A percentile compares a stretch with the other conserved stretches of the same genome.
These are phyloP conservation scores for Ogataea degrootiae DNA, from an alignment of 805 yeast species.

Conservation along the genomic window DNA sequence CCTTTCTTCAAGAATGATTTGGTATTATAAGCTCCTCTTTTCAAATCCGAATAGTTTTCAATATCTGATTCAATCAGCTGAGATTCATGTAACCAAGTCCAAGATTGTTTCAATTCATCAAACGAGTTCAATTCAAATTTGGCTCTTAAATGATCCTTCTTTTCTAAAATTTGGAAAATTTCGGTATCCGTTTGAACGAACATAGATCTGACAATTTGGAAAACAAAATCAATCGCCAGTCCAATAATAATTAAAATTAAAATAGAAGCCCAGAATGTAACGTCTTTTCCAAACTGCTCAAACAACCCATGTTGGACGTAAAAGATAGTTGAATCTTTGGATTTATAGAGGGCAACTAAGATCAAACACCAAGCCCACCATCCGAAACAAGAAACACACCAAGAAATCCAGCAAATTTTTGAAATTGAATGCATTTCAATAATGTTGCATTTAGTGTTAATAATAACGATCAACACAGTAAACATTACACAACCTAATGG, in stretches of 20 bases:
- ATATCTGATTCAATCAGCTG: slow-evolving; percentile 22
- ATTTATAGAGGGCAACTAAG: slow-evolving; percentile 62
- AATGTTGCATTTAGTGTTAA: slow-evolving; percentile 74
- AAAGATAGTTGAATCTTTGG: slow-evolving; percentile 52
- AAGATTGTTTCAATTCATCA: slow-evolving; percentile 70
- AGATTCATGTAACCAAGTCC: slow-evolving; percentile 53
- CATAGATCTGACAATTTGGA: slow-evolving; percentile 52
- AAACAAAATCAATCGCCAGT: slow-evolving; percentile 58
- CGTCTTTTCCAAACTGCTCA: slow-evolving; percentile 70
- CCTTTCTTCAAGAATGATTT: slow-evolving; percentile 31
- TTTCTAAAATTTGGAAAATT: slow-evolving; percentile 71
- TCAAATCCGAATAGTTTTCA: slow-evolving; percentile 14
- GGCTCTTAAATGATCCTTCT: slow-evolving; percentile 58
- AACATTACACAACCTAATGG: slow-evolving; percentile 78
- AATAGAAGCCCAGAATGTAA: slow-evolving; percentile 82
- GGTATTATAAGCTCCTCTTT: slow-evolving; percentile 19
- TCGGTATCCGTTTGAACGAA: slow-evolving; percentile 72
- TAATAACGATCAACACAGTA: slow-evolving; percentile 65
- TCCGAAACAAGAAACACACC: slow-evolving; percentile 71
- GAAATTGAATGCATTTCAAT: slow-evolving; percentile 77
- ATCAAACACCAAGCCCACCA: slow-evolving; percentile 82
- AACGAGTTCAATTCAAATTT: slow-evolving; percentile 70
- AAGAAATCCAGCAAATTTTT: slow-evolving; percentile 61
- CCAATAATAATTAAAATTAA: slow-evolving; percentile 55
- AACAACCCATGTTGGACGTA: slow-evolving; percentile 68